Conservation (phyloP, 305 asterid species). For the Caryopteris hybrid region DNA sequence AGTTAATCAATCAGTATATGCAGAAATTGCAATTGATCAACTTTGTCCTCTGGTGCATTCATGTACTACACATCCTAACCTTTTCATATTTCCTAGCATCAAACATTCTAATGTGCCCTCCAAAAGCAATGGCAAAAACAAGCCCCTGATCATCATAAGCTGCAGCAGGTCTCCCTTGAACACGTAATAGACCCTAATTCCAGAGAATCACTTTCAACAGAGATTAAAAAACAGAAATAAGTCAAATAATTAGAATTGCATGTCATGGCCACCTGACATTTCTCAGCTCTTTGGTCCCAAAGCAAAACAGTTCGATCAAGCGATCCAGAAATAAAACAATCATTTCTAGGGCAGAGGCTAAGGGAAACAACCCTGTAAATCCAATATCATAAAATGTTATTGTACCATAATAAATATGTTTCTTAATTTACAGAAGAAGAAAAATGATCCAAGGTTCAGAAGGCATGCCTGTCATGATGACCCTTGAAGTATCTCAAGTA, state of each 20-base stretch:
- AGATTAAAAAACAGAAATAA: slow-evolving; percentile 14
- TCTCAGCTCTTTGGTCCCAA: slow-evolving; percentile 98
- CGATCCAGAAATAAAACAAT: slow-evolving; percentile 91
- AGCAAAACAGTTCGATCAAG: slow-evolving; percentile 88
- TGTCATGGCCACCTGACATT: slow-evolving; percentile 70
- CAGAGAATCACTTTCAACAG: slow-evolving; percentile 19
- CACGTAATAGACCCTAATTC: slow-evolving; percentile 83
- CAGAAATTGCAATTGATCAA: slow-evolving; percentile 7
- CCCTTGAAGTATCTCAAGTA: slow-evolving; percentile 98
- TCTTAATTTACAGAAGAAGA: slow-evolving; percentile 11
- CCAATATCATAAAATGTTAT: slow-evolving; percentile 14
- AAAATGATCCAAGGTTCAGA: slow-evolving; percentile 20
- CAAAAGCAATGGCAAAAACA: slow-evolving; percentile 84
- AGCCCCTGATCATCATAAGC: slow-evolving; percentile 95
- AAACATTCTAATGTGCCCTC: slow-evolving; percentile 90
- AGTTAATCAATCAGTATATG: slow-evolving; percentile 28
- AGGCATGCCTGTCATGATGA: slow-evolving; percentile 89
- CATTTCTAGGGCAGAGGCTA: slow-evolving; percentile 77
- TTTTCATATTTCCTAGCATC: slow-evolving; percentile 92
- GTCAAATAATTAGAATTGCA: slow-evolving; percentile 11
- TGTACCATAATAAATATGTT: neutral
- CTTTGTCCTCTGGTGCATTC: slow-evolving; percentile 17
- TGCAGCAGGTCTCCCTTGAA: slow-evolving; percentile 94
- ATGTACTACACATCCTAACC: slow-evolving; percentile 34
- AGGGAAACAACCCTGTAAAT: slow-evolving; percentile 85